phyloP scores from a whole-genome alignment of 129 eudicot species.

The Centaurea solstitialis region DNA sequence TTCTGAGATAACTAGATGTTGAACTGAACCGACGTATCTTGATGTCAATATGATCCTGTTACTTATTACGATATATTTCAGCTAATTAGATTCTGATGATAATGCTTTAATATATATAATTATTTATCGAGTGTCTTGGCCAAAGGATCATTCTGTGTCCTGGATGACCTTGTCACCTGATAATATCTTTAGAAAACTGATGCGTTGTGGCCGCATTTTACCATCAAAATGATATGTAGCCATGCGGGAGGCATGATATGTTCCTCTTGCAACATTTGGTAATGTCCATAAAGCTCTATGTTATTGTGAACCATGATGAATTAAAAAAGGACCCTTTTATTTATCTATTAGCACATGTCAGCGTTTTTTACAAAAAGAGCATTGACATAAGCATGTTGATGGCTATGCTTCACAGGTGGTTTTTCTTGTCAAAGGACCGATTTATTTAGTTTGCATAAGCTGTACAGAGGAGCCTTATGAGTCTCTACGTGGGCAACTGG shows the following conservation, averaged over 20 bases:
- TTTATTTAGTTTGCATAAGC: constrained; percentile 96
- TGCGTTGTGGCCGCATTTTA: neutral
- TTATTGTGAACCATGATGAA: neutral
- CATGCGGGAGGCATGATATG: neutral
- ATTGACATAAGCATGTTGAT: neutral
- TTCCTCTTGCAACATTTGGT: neutral
- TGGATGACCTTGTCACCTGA: neutral
- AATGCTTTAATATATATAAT: neutral
- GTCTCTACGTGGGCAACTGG: constrained; percentile 83
- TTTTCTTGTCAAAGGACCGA: constrained; percentile 98
- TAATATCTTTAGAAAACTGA: neutral
- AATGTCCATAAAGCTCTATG: neutral
- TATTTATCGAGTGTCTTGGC: neutral
- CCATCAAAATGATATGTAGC: neutral
- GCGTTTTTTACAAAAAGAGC: neutral
- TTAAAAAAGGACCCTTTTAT: neutral
- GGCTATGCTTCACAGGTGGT: constrained; percentile 51
- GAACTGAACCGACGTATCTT: neutral
- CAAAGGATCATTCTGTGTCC: neutral
- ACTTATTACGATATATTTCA: neutral
- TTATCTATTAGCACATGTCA: neutral
- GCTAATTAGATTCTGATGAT: neutral
- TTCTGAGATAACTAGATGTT: neutral
- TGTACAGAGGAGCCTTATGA: constrained; percentile 97
- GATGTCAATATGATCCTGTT: neutral